Base-by-base conservation (phyloP, 805 yeast species). In the Pichia sporocuriosa region DNA sequence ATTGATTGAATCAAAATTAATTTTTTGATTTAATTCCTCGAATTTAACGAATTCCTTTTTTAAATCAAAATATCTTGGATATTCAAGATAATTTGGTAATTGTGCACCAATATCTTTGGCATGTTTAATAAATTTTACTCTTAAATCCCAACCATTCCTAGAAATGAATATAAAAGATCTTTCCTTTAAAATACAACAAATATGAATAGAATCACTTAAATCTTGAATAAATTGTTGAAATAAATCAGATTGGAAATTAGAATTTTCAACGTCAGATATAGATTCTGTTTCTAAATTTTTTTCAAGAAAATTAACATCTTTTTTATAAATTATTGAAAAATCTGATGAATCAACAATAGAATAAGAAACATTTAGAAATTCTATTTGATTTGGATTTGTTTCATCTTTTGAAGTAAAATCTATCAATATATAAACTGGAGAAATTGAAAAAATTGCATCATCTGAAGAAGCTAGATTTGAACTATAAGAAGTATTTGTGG, bases 111-210 rank as follows among this genome's bases (percentile, higher is more conserved):
- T 77, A 56, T 85, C 95, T 31, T 86, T 69, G 7, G 95, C 85
- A 58, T 87, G 95, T 36, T 94, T 71, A 11, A 84, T 82, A 27
- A 89, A 63, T 54, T 81, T 82, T 36, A 89, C 89, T 45, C 88
- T 71, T 36, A 88, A 65, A 53, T 81, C 81, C 81, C 82, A 79
- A 13, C 73, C 65, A 54, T 78, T 77, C 46, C 77, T 67, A 1
- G 87, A 72, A 37, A 87, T 79, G 50, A 87, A 75, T 3, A 79
- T 67, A 57, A 84, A 81, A 30, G 78, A 79, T 37, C 61, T 58
- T 21, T 44, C 47, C 13, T 40, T 40, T 16, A 37, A 30, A 25
- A 44, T 44, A 23, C 38, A 38, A 26, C 28, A 7, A 11, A 25
- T 23, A 25, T 44, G 35, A 23, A 43, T 43, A 8, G 47, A 35